phyloP scores from a whole-genome alignment of 352 stramenopile species.

The Phytophthora agathidicida region DNA sequence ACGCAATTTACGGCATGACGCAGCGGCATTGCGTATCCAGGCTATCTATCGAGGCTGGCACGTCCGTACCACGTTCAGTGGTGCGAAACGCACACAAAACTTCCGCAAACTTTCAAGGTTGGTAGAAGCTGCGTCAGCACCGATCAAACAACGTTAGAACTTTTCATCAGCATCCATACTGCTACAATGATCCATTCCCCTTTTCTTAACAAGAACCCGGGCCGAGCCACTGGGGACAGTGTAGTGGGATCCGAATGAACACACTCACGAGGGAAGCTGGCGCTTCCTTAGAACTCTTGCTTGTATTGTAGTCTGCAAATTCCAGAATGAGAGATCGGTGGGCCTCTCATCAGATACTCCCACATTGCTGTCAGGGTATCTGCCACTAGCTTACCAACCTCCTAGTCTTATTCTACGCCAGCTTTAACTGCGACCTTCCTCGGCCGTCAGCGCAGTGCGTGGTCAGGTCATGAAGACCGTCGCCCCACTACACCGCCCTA shows the following conservation, averaged over 20 bases:
- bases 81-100: slow-evolving; percentile 24
- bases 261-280: slow-evolving; percentile 12
- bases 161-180: too few species aligned
- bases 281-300: slow-evolving; percentile 8
- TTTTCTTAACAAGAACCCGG: too few species aligned
- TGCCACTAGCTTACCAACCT: background rate
- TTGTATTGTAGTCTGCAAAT: slow-evolving; percentile 12
- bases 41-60: slow-evolving; percentile 71
- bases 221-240: too few species aligned
- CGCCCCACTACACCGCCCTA: slow-evolving; percentile 9
- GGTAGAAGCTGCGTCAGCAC: slow-evolving; percentile 20
- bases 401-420: slow-evolving; percentile 1
- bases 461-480: slow-evolving; percentile 19
- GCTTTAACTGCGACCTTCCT: background rate
- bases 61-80: slow-evolving; percentile 39
- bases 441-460: slow-evolving; percentile 1
- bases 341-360: background rate
- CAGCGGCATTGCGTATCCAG: slow-evolving; percentile 75
- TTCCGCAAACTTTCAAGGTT: slow-evolving; percentile 30
- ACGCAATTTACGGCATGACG: slow-evolving; percentile 72
- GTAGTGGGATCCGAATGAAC: slow-evolving; percentile 17
- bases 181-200: too few species aligned
- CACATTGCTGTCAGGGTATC: background rate
- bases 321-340: background rate
- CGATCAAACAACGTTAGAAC: slow-evolving; percentile 25